Evolutionary conservation across 352 stramenopile species (phyloP), one percentile per base, ranked within the genome.

Genomic region (Phytophthora chlamydospora): DNA sequence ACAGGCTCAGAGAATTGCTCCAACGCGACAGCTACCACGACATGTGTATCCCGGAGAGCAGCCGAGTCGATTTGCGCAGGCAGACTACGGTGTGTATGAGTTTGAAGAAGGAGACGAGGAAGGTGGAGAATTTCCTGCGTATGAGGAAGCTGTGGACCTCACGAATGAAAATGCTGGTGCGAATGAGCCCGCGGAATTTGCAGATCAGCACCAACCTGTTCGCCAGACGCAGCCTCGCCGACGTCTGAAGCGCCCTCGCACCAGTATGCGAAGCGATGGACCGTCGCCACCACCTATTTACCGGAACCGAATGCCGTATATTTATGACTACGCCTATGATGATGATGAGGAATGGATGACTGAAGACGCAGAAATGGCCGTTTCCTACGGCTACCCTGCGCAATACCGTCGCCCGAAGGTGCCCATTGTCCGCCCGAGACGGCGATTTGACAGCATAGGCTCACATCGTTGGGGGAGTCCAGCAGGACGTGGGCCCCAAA

Each of bases 271-370:
- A 64, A 51, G 24, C 7, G 55, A 73, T 39, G 41, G 41, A 11
- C 42, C 53, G 27, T 17, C 35, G 10, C 64, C 59, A 17, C 55
- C 68, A 42, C 24, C 48, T 54, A 66, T 75, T 68, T 77, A 72
- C 40, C 56, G 65, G 45, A 60, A 65, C 39, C 56, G 60, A 51
- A 48, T 58, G 45, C 69, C 69, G 10, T 68, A 64, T 68, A 71
- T 71, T 64, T 71, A 68, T 77, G 68, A 76, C 16, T 74, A 72
- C 53, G 36, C 45, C 17, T 69, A 70, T 38, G 65, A 71, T 38
- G 66, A 73, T 11, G 66, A 78, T 27, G 45, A 68, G 35, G 61
- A 74, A 32, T 81, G 68, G 73, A 66, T 78, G 46, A 69, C 40
- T 24, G 72, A 76, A 2, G 61, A 76, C 1, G 68, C 76, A 38